Base-by-base conservation (phyloP, 2,329 filamentous ascomycete genomes). In the Phialemoniopsis sp. region DNA sequence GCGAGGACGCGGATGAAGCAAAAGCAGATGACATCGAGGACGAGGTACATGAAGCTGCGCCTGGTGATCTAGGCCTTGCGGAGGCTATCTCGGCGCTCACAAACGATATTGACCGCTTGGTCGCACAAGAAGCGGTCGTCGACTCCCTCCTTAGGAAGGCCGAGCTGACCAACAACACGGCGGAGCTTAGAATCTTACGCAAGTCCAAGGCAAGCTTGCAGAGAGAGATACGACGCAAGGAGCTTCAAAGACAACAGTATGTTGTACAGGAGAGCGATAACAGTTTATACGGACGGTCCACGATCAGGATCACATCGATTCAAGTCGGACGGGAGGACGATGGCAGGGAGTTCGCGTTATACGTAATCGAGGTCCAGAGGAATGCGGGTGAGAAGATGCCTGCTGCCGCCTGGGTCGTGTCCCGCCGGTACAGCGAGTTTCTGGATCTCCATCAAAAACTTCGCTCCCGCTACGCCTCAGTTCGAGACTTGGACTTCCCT, bases 251-350 rank as follows among this genome's bases (percentile, higher is more conserved):
- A 38, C 93, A 95, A 60, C 94, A 98, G 58, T 98, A 98, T 52
- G 88, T 95, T 34, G 82, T 97, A 8, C 93, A 98, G 62, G 93
- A 98, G 63, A 96, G 89, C 56, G 94, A 98, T 59, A 98, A 95
- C 60, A 95, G 89, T 59, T 72, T 98, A 17, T 97, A 95, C 54
- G 93, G 93, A 3, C 86, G 91, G 14, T 91, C 93, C 3, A 88
- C 82, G 0, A 81, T 97, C 52, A 85, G 79, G 51, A 96, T 98
- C 57, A 93, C 93, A 55, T 88, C 87, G 1, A 90, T 95, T 39
- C 89, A 95, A 65, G 88, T 96, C 13, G 91, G 89, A 6, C 85
- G 82, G 45, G 93, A 97, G 48, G 86, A 91, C 19, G 90, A 96
- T 52, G 91, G 91, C 7, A 85, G 89, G 51, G 93, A 98, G 56